Evolutionary conservation across 2,329 filamentous ascomycete species (phyloP), one percentile per base, ranked within the genome.

Genomic region (Epichloe typhina): DNA sequence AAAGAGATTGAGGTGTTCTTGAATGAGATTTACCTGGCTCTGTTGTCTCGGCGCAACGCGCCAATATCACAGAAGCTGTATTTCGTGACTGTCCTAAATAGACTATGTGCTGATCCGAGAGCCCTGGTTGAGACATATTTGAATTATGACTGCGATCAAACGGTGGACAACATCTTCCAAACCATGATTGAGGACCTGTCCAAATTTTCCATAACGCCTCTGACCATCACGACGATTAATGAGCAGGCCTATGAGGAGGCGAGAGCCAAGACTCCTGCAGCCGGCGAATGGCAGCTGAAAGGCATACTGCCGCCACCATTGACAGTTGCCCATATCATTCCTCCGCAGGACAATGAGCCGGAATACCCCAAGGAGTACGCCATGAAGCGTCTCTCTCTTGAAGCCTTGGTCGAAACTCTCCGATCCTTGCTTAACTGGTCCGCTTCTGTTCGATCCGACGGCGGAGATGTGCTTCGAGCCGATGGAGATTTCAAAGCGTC

Each of bases 1-100:
- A 95, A 95, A 79, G 93, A 98, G 64, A 86, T 98, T 50, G 93
- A 97, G 66, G 91, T 98, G 0, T 97, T 98, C 63, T 69, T 98
- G 53, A 97, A 97, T 64, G 93, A 98, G 63, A 94, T 98, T 33
- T 98, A 98, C 63, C 73, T 98, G 5, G 85, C 90, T 0, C 88
- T 97, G 41, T 72, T 98, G 38, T 91, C 95, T 47, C 86, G 91
- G 65, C 82, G 84, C 55, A 90, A 83, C 53, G 89, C 91, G 0
- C 91, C 91, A 4, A 71, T 84, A 9, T 89, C 89, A 53, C 93
- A 98, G 64, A 98, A 97, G 67, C 79, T 93, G 50, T 89, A 91
- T 62, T 93, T 97, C 57, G 80, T 98, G 66, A 83, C 82, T 53
- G 81, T 98, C 26, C 75, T 98, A 49, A 86, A 88, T 59, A 79